Conservation (phyloP, 2,329 filamentous ascomycete genomes). For the Phyllosticta paracitricarpa region DNA sequence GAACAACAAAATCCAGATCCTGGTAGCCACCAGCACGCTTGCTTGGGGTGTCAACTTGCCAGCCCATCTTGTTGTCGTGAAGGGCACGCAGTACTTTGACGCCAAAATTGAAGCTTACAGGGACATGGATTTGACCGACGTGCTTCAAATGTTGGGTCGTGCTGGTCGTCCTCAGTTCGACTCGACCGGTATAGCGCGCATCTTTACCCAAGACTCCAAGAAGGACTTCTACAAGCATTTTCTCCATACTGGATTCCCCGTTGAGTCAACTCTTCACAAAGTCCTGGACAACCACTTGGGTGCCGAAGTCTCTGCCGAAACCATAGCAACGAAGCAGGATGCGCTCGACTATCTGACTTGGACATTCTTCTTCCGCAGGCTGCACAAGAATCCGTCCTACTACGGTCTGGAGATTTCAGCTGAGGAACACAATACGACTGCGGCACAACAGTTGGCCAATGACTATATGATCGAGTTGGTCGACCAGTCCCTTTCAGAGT, state of each 20-base stretch:
- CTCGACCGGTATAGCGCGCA: conserved; percentile 86
- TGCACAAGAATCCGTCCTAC: conserved; percentile 98
- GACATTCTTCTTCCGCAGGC: conserved; percentile 96
- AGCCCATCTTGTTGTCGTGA: conserved; percentile 92
- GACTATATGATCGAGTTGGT: conserved; percentile 93
- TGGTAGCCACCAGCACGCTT: conserved; percentile 89
- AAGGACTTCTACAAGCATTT: conserved; percentile 99
- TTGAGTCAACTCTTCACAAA: conserved; percentile 92
- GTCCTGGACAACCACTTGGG: conserved; percentile 95
- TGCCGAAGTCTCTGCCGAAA: conserved; percentile 88
- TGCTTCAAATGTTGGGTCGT: conserved; percentile 93
- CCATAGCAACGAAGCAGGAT: conserved; percentile 89
- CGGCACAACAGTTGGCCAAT: conserved; percentile 78
- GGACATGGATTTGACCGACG: conserved; percentile 98
- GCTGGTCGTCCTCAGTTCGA: conserved; percentile 96
- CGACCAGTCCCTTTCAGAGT: conserved; percentile 70
- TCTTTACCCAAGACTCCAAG: conserved; percentile 95
- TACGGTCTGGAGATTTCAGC: conserved; percentile 91
- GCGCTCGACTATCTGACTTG: conserved; percentile 95
- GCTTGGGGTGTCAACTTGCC: conserved; percentile 98
- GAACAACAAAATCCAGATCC: conserved; percentile 95
- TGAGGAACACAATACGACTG: conserved; percentile 81
- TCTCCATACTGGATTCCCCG: conserved; percentile 92
- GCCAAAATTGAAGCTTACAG: conserved; percentile 96
- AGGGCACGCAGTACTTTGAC: conserved; percentile 96